Evolutionary conservation across 2,329 filamentous ascomycete species (phyloP), one percentile per base, ranked within the genome.

Genomic region (Lecanosticta acicola): DNA sequence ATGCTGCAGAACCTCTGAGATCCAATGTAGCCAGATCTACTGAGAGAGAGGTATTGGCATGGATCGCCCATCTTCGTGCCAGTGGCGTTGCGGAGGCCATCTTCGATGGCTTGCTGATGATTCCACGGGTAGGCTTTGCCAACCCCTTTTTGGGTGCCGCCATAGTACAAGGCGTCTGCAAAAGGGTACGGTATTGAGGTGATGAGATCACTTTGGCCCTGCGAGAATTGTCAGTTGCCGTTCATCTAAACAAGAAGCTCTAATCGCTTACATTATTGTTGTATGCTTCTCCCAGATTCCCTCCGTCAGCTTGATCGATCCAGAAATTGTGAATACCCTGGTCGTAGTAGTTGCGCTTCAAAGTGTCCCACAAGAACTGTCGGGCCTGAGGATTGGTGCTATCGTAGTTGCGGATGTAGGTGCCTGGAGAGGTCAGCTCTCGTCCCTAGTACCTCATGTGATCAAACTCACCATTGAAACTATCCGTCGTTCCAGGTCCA

Each of bases 241-340:
- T 7, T 7, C 24, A 7, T 11, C 24, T 29, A 29, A 29, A 5
- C 5, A 29, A 29, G 7, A 11, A 29, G 5, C 7, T 29, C 11
- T 5, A 7, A 7, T 5, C 5, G 11, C 24, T 29, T 11, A 29
- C 24, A 32, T 68, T 67, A 37, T 67, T 68, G 41, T 68, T 62
- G 44, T 66, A 68, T 43, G 46, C 65, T 58, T 53, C 66, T 7
- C 66, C 66, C 3, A 67, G 54, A 3, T 64, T 57, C 1, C 67
- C 66, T 9, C 66, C 67, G 24, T 65, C 62, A 3, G 62, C 61
- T 54, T 65, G 59, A 40, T 65, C 62, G 39, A 65, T 62, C 61
- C 62, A 64, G 48, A 63, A 65, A 47, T 63, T 62, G 36, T 59
- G 55, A 48, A 65, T 61, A 18, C 61, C 62, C 13, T 59, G 53